These are phyloP conservation scores for Circinella minor DNA, from an alignment of 371 early-diverging fungal genomes.

Conservation along the genomic window DNA sequence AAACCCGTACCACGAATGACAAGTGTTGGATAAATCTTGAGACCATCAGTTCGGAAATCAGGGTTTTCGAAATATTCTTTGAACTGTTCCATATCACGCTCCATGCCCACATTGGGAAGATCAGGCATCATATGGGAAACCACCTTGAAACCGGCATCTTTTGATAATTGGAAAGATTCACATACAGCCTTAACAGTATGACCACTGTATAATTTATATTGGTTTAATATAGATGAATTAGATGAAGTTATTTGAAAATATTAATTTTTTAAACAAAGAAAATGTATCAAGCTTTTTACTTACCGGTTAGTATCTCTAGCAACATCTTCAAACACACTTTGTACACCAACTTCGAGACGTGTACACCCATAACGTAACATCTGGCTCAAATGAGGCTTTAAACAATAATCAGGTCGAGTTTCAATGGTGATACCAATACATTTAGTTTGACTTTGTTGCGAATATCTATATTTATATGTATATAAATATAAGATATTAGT, in stretches of 20 bases:
- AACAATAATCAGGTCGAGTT: conserved; percentile 99
- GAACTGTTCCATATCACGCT: conserved; percentile 99
- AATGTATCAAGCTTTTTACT: background rate
- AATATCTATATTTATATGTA: conserved; percentile 59
- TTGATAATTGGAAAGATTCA: conserved; percentile 97
- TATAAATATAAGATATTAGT: background rate
- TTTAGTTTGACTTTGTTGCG: conserved; percentile 96
- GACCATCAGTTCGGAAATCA: conserved; percentile 97
- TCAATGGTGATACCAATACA: conserved; percentile 99
- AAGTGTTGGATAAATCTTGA: conserved; percentile 99
- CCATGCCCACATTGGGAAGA: conserved; percentile 99
- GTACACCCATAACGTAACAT: conserved; percentile 99
- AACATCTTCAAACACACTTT: conserved; percentile 99
- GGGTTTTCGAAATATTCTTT: conserved; percentile 99
- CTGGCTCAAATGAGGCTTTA: conserved; percentile 97
- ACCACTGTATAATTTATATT: conserved; percentile 63
- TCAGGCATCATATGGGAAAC: conserved; percentile 99
- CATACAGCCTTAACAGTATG: conserved; percentile 99
- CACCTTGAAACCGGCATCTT: conserved; percentile 99
- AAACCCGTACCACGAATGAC: conserved; percentile 99
- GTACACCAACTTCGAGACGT: conserved; percentile 99
- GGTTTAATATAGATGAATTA: background rate
- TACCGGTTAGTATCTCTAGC: conserved; percentile 98
- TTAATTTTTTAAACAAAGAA: too few species aligned
- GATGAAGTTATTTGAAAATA: too few species aligned